Conservation (phyloP, 164 flowering plant species). For the Vitis amurensis region DNA sequence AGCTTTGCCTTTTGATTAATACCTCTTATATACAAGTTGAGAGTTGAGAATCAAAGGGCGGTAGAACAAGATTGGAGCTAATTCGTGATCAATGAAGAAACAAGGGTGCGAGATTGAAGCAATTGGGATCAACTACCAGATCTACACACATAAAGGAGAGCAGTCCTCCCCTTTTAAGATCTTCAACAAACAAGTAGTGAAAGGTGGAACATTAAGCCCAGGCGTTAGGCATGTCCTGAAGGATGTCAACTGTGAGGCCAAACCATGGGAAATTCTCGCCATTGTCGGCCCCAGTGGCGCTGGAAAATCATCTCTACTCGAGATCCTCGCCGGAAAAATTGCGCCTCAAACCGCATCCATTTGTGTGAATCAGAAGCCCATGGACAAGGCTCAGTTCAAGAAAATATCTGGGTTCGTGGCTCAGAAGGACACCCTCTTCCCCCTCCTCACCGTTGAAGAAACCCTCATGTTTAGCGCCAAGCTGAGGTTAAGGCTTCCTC, state of each 20-base stretch:
- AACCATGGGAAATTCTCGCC: constrained; percentile 87
- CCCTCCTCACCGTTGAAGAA: constrained; percentile 89
- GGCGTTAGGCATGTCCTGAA: constrained; percentile 46
- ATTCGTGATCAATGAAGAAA: constrained; percentile 50
- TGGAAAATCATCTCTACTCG: constrained; percentile 81
- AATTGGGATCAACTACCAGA: constrained; percentile 67
- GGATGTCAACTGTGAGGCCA: constrained; percentile 62
- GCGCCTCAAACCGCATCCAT: constrained; percentile 51
- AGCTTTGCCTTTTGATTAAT: no score
- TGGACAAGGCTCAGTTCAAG: constrained; percentile 56
- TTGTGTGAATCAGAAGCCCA: constrained; percentile 49
- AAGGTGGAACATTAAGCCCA: constrained; percentile 9
- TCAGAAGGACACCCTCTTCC: constrained; percentile 82
- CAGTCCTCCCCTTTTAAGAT: constrained; percentile 32
- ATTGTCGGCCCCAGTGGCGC: constrained; percentile 97
- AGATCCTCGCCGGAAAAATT: constrained; percentile 67
- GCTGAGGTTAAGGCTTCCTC: constrained; percentile 51
- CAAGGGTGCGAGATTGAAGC: constrained; percentile 93
- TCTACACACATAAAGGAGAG: constrained; percentile 27
- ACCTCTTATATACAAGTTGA: no score
- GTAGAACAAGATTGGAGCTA: no score
- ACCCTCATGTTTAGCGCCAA: constrained; percentile 80
- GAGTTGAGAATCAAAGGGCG: no score
- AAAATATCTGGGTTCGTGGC: constrained; percentile 86
- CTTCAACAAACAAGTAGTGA: constrained; percentile 24